Evolutionary conservation across 345 rosid species (phyloP), one percentile per base, ranked within the genome.

Genomic region (Alliaria petiolata): DNA sequence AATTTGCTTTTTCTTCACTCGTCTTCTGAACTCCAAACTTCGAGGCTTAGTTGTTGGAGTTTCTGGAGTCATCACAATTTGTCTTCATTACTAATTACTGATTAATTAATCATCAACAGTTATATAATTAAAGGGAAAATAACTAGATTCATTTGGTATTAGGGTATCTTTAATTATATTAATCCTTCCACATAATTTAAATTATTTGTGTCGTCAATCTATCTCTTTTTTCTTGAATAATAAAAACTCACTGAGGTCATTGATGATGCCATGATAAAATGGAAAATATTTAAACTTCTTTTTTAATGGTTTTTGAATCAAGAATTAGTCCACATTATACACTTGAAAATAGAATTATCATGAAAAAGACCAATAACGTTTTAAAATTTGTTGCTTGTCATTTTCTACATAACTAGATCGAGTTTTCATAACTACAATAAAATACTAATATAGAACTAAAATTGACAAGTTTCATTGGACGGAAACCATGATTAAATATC

Each of bases 1-100:
- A 45, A 26, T 73, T 22, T 14, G 38, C 47, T 31, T 51, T 52
- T 12, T 76, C 38, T 54, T 61, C 58, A 20, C 69, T 54, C 51
- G 50, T 62, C 17, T 55, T 75, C 44, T 68, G 39, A 63, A 36
- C 66, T 76, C 71, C 79, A 70, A 76, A 70, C 66, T 76, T 69
- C 61, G 40, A 76, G 79, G 79, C 62, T 63, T 76, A 70, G 47
- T 69, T 76, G 75, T 69, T 76, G 70, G 79, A 61, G 60, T 54
- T 76, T 69, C 34, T 6, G 64, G 75, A 62, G 79, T 75, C 73
- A 75, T 70, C 59, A 8, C 30, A 64, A 46, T 7, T 76, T 67
- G 60, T 67, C 45, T 62, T 50, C 62, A n/a, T 35, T 67, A 36
- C 51, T 43, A 52, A 44, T 43, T 33, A 34, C 22, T 16, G 4